phyloP scores from a whole-genome alignment of 2,329 filamentous ascomycete species.

The Ustulina deusta region DNA sequence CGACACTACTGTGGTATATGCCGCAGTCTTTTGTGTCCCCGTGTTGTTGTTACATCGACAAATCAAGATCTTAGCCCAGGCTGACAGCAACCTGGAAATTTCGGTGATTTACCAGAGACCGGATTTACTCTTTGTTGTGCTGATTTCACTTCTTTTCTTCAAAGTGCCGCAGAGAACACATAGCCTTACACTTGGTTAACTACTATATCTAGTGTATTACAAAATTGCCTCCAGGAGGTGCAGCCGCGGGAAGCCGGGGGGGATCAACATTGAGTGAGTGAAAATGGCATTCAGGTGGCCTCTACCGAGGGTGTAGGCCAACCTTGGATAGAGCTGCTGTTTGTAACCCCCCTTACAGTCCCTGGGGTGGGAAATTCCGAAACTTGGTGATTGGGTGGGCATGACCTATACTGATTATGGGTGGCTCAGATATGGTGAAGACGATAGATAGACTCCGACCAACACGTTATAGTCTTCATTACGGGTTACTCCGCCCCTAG shows the following conservation, averaged over 20 bases:
- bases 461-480: background rate
- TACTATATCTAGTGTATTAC: background rate
- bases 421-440: background rate
- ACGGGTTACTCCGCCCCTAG: background rate
- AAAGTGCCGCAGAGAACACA: background rate
- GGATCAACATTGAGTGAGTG: background rate
- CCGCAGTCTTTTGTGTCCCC: background rate
- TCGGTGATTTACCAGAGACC: background rate
- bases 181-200: background rate
- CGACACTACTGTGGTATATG: background rate
- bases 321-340: background rate
- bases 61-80: background rate
- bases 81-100: background rate
- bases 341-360: background rate
- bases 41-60: background rate
- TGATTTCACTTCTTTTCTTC: background rate
- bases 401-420: background rate
- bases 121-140: background rate
- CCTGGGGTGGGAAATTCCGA: background rate
- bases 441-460: background rate
- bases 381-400: background rate
- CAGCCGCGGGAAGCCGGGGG: background rate
- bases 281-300: background rate
- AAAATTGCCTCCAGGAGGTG: background rate
- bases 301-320: background rate